Evolutionary conservation across 2,329 filamentous ascomycete species (phyloP).

Genomic region (Rosellinia necatrix): DNA sequence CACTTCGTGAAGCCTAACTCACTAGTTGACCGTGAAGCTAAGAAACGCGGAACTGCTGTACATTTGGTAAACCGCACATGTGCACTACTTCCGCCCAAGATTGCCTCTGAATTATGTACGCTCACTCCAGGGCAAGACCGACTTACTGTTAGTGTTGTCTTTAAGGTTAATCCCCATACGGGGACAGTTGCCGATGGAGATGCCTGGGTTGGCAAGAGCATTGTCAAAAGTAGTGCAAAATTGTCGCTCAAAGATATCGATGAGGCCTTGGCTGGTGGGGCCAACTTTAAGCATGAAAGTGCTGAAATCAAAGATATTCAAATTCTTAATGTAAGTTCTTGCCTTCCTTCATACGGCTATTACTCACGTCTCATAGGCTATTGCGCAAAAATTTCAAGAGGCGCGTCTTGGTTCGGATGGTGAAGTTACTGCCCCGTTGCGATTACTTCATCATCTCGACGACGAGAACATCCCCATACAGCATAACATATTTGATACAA

Average conservation of each 20-base stretch:
- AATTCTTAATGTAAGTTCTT: conserved; percentile 68
- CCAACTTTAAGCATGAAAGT: conserved; percentile 65
- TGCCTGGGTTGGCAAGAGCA: conserved; percentile 89
- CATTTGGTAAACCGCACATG: conserved; percentile 88
- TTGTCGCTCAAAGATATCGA: conserved; percentile 87
- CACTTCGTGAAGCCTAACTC: conserved; percentile 98
- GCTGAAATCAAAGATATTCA: conserved; percentile 77
- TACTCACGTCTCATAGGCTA: conserved; percentile 53
- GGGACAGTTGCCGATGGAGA: conserved; percentile 82
- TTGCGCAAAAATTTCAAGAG: conserved; percentile 90
- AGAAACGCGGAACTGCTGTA: conserved; percentile 95
- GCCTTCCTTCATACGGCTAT: conserved; percentile 2
- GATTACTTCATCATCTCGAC: conserved; percentile 90
- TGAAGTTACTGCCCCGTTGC: conserved; percentile 80
- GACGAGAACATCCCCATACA: conserved; percentile 98
- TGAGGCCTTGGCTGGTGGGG: conserved; percentile 69
- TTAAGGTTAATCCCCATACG: conserved; percentile 82
- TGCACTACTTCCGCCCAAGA: conserved; percentile 84
- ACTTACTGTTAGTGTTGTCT: conserved; percentile 89
- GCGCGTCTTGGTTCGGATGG: conserved; percentile 79
- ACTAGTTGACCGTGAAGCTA: conserved; percentile 93
- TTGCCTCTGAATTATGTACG: conserved; percentile 87
- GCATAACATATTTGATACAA: conserved; percentile 93
- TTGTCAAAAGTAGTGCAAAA: conserved; percentile 90
- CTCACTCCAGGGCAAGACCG: conserved; percentile 86